These are phyloP conservation scores for Erodium moschatum DNA, from an alignment of 441 rosid species.

Conservation along the genomic window DNA sequence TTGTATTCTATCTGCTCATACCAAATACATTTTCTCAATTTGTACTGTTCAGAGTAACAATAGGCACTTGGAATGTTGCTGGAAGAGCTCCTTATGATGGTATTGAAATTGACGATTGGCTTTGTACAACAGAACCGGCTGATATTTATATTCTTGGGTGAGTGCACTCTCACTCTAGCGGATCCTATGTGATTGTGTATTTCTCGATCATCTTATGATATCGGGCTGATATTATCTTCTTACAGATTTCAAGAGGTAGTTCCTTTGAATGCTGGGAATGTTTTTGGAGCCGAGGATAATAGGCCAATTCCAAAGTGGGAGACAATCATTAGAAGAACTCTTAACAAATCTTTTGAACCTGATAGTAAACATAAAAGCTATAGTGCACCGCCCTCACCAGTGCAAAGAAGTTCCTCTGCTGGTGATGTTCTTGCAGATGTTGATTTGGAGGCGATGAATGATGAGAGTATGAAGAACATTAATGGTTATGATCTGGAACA, in stretches of 20 bases:
- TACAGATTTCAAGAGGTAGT: slow-evolving; percentile 92
- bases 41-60: slow-evolving; percentile 45
- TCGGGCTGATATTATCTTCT: slow-evolving; percentile 12
- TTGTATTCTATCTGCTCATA: slow-evolving; percentile 9
- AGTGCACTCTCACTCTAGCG: slow-evolving; percentile 15
- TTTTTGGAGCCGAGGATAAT: slow-evolving; percentile 84
- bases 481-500: slow-evolving; percentile 24
- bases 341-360: slow-evolving; percentile 53
- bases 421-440: slow-evolving; percentile 64
- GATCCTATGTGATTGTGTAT: not conserved
- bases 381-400: slow-evolving; percentile 91
- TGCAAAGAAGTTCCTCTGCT: slow-evolving; percentile 57
- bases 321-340: slow-evolving; percentile 68
- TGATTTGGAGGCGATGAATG: slow-evolving; percentile 39
- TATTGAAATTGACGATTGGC: slow-evolving; percentile 83
- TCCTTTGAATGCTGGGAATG: slow-evolving; percentile 90
- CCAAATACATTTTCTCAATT: slow-evolving; percentile 8
- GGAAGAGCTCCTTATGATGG: slow-evolving; percentile 66
- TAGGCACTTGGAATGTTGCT: slow-evolving; percentile 97
- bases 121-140: slow-evolving; percentile 63
- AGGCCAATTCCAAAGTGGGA: slow-evolving; percentile 91
- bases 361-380: slow-evolving; percentile 59
- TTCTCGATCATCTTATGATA: not conserved
- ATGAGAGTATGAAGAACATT: slow-evolving; percentile 25
- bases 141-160: slow-evolving; percentile 90